Conservation (phyloP, 805 yeast species). For the Candida quercuum region DNA sequence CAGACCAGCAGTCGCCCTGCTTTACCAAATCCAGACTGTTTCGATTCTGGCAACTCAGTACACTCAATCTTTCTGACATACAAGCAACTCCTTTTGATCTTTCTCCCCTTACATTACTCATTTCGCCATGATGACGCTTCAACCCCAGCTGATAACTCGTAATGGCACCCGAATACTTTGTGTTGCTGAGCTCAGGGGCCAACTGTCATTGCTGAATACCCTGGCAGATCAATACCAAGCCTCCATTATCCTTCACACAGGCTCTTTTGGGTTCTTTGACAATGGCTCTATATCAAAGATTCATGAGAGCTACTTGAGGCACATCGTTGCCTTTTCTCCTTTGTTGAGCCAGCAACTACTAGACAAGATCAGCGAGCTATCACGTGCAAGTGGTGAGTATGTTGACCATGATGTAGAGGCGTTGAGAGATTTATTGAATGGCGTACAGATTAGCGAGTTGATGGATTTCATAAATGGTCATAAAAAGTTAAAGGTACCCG, state of each 20-base stretch:
- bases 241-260: constrained; percentile 58
- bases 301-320: constrained; percentile 54
- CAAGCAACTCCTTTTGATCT: no score
- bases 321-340: constrained; percentile 63
- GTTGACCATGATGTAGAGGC: constrained; percentile 31
- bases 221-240: constrained; percentile 45
- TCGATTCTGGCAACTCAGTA: no score
- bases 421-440: constrained; percentile 29
- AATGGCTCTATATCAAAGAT: constrained; percentile 46
- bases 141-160: constrained; percentile 19
- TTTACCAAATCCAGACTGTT: no score
- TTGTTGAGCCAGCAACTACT: constrained; percentile 44
- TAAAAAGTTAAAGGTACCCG: constrained; percentile 46
- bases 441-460: constrained; percentile 45
- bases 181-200: constrained; percentile 54
- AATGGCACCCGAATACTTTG: constrained; percentile 36
- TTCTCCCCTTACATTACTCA: no score
- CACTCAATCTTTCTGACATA: no score
- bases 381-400: constrained; percentile 37
- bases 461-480: constrained; percentile 41
- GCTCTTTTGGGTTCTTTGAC: constrained; percentile 78
- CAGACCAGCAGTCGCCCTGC: no score
- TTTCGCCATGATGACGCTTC: no score
- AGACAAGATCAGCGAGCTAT: constrained; percentile 46
- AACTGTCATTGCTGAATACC: constrained; percentile 42